Percentiles rank a stretch among this genome's conserved stretches.
Evolutionary conservation across 768 basidiomycete species (phyloP).

Genomic region (Coprinopsis strossmayeri): DNA sequence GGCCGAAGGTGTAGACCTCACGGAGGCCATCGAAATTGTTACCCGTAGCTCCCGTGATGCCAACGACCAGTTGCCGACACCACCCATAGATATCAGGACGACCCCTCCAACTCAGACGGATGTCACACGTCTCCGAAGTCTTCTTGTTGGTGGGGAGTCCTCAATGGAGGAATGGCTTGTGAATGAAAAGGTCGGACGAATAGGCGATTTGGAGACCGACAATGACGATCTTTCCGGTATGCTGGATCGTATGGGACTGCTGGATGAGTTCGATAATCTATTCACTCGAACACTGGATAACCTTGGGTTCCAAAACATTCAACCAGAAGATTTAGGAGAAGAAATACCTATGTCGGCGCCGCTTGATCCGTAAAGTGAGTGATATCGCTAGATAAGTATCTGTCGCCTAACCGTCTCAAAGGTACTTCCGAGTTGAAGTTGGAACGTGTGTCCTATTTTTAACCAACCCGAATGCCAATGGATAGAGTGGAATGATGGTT

Average conservation of each 20-base stretch:
- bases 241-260: slow-evolving; percentile 46
- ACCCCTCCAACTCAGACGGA: slow-evolving; percentile 63
- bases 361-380: neutral
- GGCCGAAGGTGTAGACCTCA: slow-evolving; percentile 29
- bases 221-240: slow-evolving; percentile 30
- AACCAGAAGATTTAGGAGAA: neutral
- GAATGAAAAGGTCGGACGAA: slow-evolving; percentile 14
- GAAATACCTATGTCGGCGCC: slow-evolving; percentile 6
- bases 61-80: slow-evolving; percentile 22
- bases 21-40: slow-evolving; percentile 25
- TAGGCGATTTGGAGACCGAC: slow-evolving; percentile 18
- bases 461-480: too few species aligned
- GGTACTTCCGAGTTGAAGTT: too few species aligned
- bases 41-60: slow-evolving; percentile 5
- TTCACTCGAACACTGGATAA: slow-evolving; percentile 57
- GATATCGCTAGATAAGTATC: too few species aligned
- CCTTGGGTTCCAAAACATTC: slow-evolving; percentile 39
- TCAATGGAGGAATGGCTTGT: slow-evolving; percentile 66
- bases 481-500: too few species aligned
- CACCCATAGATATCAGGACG: slow-evolving; percentile 6
- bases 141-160: slow-evolving; percentile 54
- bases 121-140: slow-evolving; percentile 58
- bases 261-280: slow-evolving; percentile 58
- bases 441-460: too few species aligned
- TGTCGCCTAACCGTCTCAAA: too few species aligned